A percentile compares a stretch with the other conserved stretches of the same genome.
phyloP scores from a whole-genome alignment of 1,284 basidiomycete species.

The Cryptococcus hybrid region DNA sequence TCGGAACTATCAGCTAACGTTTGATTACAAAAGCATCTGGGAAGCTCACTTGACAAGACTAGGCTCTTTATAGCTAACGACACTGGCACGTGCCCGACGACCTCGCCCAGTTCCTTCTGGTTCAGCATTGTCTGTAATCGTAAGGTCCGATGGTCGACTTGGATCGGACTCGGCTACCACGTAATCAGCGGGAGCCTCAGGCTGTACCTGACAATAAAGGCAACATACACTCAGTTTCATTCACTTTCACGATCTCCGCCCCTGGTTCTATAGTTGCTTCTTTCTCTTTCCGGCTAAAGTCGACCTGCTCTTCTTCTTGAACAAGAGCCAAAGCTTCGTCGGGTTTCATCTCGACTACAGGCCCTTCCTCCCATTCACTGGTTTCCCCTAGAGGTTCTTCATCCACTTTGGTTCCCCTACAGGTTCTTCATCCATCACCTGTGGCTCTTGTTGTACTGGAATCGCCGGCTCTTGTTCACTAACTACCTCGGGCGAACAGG shows the following conservation, averaged over 20 bases:
- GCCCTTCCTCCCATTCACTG: conserved; percentile 13
- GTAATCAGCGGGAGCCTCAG: background rate
- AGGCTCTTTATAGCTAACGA: conserved; percentile 79
- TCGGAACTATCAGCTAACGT: background rate
- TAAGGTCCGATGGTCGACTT: background rate
- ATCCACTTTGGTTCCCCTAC: background rate
- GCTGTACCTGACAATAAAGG: background rate
- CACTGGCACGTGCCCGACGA: conserved; percentile 67
- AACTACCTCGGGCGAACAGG: conserved; percentile 5
- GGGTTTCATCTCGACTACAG: conserved; percentile 7
- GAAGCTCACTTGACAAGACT: conserved; percentile 75
- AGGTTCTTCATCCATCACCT: background rate
- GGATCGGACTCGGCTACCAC: background rate
- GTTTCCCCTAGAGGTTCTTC: conserved; percentile 5
- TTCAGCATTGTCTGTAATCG: background rate
- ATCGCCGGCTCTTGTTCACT: background rate
- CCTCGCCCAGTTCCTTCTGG: conserved; percentile 53
- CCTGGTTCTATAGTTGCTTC: background rate
- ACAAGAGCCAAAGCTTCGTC: conserved; percentile 3
- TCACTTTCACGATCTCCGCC: background rate
- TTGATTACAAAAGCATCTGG: conserved; percentile 19
- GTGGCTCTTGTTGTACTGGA: background rate
- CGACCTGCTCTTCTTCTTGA: background rate
- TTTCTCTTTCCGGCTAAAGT: background rate
- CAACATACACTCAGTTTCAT: background rate